Conservation (phyloP, 2,329 filamentous ascomycete genomes). For the Diaporthe citrichinensis region DNA sequence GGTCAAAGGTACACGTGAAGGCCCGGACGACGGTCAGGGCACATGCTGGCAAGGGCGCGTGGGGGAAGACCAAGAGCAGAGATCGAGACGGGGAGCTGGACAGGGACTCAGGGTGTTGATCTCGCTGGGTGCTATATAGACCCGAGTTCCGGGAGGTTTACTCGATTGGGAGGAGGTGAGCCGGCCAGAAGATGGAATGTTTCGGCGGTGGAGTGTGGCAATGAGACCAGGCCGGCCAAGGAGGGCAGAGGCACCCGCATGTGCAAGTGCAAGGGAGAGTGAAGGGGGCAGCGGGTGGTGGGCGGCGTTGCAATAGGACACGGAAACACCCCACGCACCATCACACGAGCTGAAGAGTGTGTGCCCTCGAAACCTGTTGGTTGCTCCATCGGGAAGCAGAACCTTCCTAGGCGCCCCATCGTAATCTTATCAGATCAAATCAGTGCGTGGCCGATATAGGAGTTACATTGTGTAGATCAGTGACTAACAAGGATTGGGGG, state of each 20-base stretch:
- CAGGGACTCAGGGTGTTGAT: conserved; percentile 23
- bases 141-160: conserved; percentile 22
- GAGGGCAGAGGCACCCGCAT: conserved; percentile 8
- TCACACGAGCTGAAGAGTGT: conserved; percentile 23
- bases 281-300: conserved; percentile 8
- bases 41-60: conserved; percentile 28
- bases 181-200: conserved; percentile 3
- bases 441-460: conserved; percentile 31
- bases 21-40: conserved; percentile 19
- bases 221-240: not conserved
- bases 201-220: conserved; percentile 25
- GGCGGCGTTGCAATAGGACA: conserved; percentile 17
- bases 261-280: not conserved
- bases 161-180: conserved; percentile 28
- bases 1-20: conserved; percentile 18
- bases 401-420: conserved; percentile 17
- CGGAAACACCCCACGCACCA: conserved; percentile 29
- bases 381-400: conserved; percentile 20
- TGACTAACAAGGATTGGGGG: conserved; percentile 33
- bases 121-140: conserved; percentile 30
- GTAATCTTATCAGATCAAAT: conserved; percentile 37
- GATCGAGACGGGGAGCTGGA: conserved; percentile 11
- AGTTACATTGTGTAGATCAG: conserved; percentile 24
- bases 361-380: conserved; percentile 20
- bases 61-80: conserved; percentile 21